Evolutionary conservation across 2,329 filamentous ascomycete genomes (phyloP).

Genomic region (Hymenoscyphus linearis): DNA sequence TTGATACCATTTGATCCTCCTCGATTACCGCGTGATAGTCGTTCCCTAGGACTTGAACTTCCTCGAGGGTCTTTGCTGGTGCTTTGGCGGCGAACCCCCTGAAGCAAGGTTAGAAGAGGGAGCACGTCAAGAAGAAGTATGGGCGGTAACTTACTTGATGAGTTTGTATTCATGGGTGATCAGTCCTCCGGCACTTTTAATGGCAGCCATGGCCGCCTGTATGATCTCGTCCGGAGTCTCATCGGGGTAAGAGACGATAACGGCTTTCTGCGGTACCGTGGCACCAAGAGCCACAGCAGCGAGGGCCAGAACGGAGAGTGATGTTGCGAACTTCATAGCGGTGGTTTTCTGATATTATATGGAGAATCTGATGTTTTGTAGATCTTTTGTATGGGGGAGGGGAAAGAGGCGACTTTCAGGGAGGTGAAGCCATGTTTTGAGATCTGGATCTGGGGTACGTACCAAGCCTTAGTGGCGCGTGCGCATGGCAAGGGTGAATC

Average conservation of each 20-base stretch:
- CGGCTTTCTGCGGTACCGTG: conserved; percentile 53
- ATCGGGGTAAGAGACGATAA: conserved; percentile 73
- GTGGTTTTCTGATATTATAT: neutral
- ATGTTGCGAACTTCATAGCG: conserved; percentile 57
- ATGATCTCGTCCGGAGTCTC: conserved; percentile 62
- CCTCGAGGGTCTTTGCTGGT: conserved; percentile 62
- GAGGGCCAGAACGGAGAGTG: conserved; percentile 51
- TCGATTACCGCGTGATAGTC: conserved; percentile 64
- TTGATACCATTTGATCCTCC: conserved; percentile 62
- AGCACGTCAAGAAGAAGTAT: neutral
- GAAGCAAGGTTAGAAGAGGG: conserved; percentile 8
- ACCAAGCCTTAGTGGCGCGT: no score
- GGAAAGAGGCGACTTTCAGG: neutral
- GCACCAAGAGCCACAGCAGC: conserved; percentile 57
- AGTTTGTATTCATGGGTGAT: conserved; percentile 74
- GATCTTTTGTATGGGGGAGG: neutral
- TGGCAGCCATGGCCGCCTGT: conserved; percentile 63
- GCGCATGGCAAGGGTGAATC: no score
- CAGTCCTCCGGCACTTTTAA: conserved; percentile 63
- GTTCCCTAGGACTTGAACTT: conserved; percentile 57
- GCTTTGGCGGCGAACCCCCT: conserved; percentile 77
- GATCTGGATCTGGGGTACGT: no score
- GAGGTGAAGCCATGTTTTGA: no score
- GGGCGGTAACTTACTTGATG: conserved; percentile 52
- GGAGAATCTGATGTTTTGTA: neutral